phyloP scores from a whole-genome alignment of 2,329 filamentous ascomycete species.

The Tolypocladium inflatum region DNA sequence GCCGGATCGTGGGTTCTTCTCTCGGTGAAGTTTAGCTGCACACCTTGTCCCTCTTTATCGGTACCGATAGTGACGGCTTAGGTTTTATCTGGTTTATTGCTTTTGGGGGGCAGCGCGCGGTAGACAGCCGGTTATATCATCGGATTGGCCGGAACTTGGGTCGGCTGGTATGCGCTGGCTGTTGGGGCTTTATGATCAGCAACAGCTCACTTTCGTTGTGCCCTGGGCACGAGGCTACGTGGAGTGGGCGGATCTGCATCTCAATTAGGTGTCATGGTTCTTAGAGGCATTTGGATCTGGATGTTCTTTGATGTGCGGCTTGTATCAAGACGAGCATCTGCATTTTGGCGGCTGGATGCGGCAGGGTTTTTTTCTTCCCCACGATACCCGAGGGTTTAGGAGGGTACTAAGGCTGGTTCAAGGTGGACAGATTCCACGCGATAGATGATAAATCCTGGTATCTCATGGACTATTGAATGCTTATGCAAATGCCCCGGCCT shows the following conservation, averaged over 20 bases:
- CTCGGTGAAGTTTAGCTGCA: slow-evolving; percentile 10
- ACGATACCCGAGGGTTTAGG: slow-evolving; percentile 21
- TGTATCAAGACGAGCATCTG: slow-evolving; percentile 16
- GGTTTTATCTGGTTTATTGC: background rate
- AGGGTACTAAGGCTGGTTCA: slow-evolving; percentile 7
- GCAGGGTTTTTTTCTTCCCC: slow-evolving; percentile 13
- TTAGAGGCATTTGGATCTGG: slow-evolving; percentile 12
- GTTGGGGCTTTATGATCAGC: background rate
- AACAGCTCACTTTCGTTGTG: background rate
- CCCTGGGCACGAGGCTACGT: slow-evolving; percentile 4
- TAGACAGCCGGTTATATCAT: background rate
- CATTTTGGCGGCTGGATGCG: slow-evolving; percentile 17
- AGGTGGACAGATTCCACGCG: slow-evolving; percentile 2
- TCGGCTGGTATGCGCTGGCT: background rate
- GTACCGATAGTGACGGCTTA: background rate
- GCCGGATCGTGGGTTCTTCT: slow-evolving; percentile 11
- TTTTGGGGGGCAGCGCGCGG: background rate
- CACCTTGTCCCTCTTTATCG: slow-evolving; percentile 11
- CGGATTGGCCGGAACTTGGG: background rate
- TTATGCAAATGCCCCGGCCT: background rate
- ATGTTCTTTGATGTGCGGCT: slow-evolving; percentile 13
- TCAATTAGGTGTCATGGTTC: slow-evolving; percentile 7
- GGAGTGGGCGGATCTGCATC: slow-evolving; percentile 6
- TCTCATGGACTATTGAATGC: background rate
- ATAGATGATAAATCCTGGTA: background rate